phyloP scores from a whole-genome alignment of 306 rosid species.

The Sechiopsis laciniata region DNA sequence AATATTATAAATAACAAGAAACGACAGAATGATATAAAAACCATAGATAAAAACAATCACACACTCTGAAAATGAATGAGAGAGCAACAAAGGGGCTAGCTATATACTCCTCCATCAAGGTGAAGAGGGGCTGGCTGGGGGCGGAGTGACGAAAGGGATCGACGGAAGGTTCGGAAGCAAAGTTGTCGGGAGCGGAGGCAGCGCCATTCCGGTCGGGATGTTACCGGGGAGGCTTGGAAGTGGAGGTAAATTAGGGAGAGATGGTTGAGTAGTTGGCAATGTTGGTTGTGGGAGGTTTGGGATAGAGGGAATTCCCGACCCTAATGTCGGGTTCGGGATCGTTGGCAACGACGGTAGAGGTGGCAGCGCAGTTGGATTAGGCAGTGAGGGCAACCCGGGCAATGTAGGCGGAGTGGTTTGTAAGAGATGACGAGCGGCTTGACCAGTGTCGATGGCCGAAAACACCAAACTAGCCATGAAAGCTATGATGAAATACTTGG shows the following conservation, averaged over 20 bases:
- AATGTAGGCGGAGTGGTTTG: constrained; percentile 3
- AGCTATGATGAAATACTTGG: constrained; percentile 2
- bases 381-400: constrained; percentile 10
- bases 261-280: constrained; percentile 5
- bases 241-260: constrained; percentile 13
- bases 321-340: background rate
- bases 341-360: constrained; percentile 15
- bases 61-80: background rate
- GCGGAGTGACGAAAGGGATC: background rate
- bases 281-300: constrained; percentile 18
- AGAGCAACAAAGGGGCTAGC: background rate
- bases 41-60: background rate
- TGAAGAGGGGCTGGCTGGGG: background rate
- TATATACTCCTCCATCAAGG: constrained; percentile 4
- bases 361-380: background rate
- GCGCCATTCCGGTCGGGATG: background rate
- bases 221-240: background rate
- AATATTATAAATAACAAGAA: background rate
- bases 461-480: constrained; percentile 8
- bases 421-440: constrained; percentile 21
- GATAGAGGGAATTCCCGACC: background rate
- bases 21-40: background rate
- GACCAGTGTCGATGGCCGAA: background rate
- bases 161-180: constrained; percentile 5
- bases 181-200: constrained; percentile 12